phyloP scores from a whole-genome alignment of 768 basidiomycete genomes.

The Dendrothele bispora region DNA sequence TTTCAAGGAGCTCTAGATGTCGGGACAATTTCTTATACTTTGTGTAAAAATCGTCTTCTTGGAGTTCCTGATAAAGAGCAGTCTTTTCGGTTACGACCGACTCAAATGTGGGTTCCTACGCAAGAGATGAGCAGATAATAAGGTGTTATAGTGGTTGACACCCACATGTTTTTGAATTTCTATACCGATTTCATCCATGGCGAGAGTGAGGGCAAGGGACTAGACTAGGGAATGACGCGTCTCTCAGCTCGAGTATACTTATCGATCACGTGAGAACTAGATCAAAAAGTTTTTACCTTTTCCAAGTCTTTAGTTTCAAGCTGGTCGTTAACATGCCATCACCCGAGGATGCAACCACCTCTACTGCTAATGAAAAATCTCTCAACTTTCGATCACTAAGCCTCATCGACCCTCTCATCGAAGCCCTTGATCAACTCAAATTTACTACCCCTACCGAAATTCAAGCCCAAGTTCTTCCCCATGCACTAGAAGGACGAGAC shows the following conservation, averaged over 20 bases:
- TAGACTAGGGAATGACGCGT: constrained; percentile 3
- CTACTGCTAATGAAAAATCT: constrained; percentile 33
- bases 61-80: constrained; percentile 81
- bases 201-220: constrained; percentile 14
- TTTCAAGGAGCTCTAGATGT: constrained; percentile 93
- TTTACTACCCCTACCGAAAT: constrained; percentile 95
- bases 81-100: constrained; percentile 88
- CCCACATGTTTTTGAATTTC: constrained; percentile 78
- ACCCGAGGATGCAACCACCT: constrained; percentile 61
- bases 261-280: too few relatives aligned
- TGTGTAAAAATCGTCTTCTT: constrained; percentile 92
- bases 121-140: constrained; percentile 3
- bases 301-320: neutral
- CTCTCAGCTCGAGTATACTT: constrained; percentile 6
- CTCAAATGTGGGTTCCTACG: constrained; percentile 87
- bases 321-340: constrained; percentile 52
- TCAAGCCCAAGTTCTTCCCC: constrained; percentile 81
- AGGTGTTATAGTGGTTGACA: constrained; percentile 5
- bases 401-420: constrained; percentile 85
- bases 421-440: constrained; percentile 77
- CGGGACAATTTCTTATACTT: constrained; percentile 96
- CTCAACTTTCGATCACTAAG: constrained; percentile 81
- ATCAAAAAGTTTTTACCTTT: too few relatives aligned
- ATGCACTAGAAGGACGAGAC: constrained; percentile 88
- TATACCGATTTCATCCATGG: constrained; percentile 91